phyloP scores from a whole-genome alignment of 352 stramenopile genomes.

The Phytophthora vignae region DNA sequence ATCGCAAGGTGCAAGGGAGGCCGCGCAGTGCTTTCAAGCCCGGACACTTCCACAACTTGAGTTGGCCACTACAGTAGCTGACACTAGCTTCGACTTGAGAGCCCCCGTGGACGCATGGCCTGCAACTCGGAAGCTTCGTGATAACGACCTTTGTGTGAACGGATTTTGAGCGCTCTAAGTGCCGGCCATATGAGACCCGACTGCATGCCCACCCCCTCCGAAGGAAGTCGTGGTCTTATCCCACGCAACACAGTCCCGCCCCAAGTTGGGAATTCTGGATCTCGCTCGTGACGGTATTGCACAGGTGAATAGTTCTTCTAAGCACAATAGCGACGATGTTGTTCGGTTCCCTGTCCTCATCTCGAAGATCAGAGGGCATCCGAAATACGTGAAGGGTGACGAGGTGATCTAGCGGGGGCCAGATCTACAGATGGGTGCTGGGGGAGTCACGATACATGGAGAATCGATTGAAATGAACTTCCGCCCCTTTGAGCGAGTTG shows the following conservation, averaged over 20 bases:
- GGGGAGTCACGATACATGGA: not conserved
- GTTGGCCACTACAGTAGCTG: no score
- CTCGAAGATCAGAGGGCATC: conserved; percentile 95
- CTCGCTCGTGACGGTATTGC: conserved; percentile 90
- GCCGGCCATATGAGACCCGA: conserved; percentile 92
- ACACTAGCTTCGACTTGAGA: conserved; percentile 83
- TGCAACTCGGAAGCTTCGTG: conserved; percentile 81
- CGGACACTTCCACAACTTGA: conserved; percentile 97
- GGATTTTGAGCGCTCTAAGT: conserved; percentile 92
- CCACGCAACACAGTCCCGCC: conserved; percentile 90
- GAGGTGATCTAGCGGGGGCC: conserved; percentile 33
- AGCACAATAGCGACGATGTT: conserved; percentile 96
- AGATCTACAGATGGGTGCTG: not conserved
- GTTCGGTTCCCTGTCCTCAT: conserved; percentile 95
- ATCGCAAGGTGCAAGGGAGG: conserved; percentile 94
- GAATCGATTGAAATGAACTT: not conserved
- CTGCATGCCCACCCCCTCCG: conserved; percentile 44
- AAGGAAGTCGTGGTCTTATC: conserved; percentile 28
- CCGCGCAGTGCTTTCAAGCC: conserved; percentile 94
- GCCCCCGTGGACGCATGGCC: conserved; percentile 88
- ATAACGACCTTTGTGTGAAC: conserved; percentile 90
- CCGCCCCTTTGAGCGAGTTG: not conserved
- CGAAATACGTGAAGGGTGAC: conserved; percentile 83
- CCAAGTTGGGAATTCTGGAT: conserved; percentile 89
- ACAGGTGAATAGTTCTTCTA: conserved; percentile 95